Evolutionary conservation across 345 rosid species (phyloP), one percentile per base, ranked within the genome.

Genomic region (Theobroma cacao): DNA sequence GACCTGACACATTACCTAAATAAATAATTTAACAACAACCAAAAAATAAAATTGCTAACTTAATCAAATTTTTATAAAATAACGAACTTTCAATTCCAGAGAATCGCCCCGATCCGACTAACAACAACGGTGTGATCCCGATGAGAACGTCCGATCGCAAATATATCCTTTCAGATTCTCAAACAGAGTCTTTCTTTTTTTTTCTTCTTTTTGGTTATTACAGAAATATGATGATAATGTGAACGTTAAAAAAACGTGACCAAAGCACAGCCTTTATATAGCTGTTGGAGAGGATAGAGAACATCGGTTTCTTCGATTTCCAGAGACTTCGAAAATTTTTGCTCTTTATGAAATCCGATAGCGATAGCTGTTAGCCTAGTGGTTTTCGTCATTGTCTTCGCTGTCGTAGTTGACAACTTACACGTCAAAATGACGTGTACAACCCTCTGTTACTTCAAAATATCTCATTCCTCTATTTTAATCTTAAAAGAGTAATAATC

Each of bases 1-100:
- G 5, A 45, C 13, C 34, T 31, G 59, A 62, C 36, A 76, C 81
- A 41, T 75, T 79, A 79, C 82, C 87, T 75, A 71, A 65, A 72
- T 60, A 31, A 70, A 41, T 36, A 17, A 47, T 48, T 65, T 18
- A 74, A 53, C 64, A 74, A 64, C 63, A 64, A 83, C 55, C n/a
- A 3, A 60, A 78, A n/a, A 77, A 48, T 4, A 71, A 56, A 56
- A 58, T 17, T 31, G 65, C 17, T 48, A 66, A 78, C 45, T 38
- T 38, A 24, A 80, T 78, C 7, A 66, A 65, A 48, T 56, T 76
- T 40, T 60, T 67, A 77, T 20, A 76, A 53, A 78, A 87, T 82
- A 77, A 90, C 92, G 91, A 90, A 90, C 92, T 85, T 88, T 87
- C 89, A 75, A 80, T 74, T 83, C 61, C 69, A 43, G 81, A 80